Evolutionary conservation across 805 yeast species (phyloP), one percentile per base, ranked within the genome.

Genomic region (Ogataea trehalophila): DNA sequence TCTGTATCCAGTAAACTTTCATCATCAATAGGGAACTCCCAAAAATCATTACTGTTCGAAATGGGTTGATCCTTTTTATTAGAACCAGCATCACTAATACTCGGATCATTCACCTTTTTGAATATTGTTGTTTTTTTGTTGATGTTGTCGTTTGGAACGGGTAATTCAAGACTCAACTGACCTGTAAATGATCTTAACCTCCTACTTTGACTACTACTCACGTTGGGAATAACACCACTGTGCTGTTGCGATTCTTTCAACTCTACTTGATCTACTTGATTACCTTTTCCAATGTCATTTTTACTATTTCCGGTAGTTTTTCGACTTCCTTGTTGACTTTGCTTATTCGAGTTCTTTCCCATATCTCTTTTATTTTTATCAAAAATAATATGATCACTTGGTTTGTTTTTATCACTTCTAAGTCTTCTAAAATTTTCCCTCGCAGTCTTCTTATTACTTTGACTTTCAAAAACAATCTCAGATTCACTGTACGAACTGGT

Each of bases 401-500:
- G 14, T 37, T 45, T 46, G 34, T 13, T 36, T 36, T 36, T 15
- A 20, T 36, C 20, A 13, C 39, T 36, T 36, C 39, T 16, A 8
- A 36, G 17, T 20, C 20, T 16, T 33, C 35, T 33, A 40, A 9
- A 13, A 6, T 16, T 20, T 4, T 8, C n/a, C 11, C n/a, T 17
- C 20, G n/a, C 37, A 6, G 50, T 52, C 13, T 43, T 50, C 13
- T 47, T 54, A 3, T 50, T 33, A 18, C 29, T 37, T 14, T 56
- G 60, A 31, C 58, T 54, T 33, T 54, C 57, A 17, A 50, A 53
- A 13, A 49, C 11, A 42, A 49, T 26, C 17, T 54, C 56, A 4
- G 58, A 48, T 36, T 52, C 60, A 39, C 47, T 53, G 37, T 49
- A 49, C 6, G 55, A 51, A 44, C 57, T 51, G 6, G 49, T 44